Evolutionary conservation across 1,284 basidiomycete genomes (phyloP), one percentile per base, ranked within the genome.

Genomic region (Ceratobasidium sp.): DNA sequence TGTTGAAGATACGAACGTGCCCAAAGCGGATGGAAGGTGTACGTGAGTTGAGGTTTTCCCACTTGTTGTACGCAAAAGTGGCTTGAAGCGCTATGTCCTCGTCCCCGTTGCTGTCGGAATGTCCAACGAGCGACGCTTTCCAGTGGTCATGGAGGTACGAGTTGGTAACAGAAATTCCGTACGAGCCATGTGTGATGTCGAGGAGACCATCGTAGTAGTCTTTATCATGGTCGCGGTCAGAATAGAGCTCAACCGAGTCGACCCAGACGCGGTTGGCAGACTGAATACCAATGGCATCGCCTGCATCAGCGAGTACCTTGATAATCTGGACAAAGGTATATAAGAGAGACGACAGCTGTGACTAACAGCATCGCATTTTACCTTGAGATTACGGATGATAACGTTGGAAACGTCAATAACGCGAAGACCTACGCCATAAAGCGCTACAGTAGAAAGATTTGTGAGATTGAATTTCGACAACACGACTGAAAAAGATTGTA

Each of bases 1-100:
- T 70, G 29, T 70, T 70, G 34, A 70, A 59, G 25, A 70, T 70
- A 19, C 59, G 68, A 1, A n/a, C 68, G 17, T 73, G 51, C 15
- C 74, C 86, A 80, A 86, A 87, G 69, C 81, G 80, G 79, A 81
- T 76, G 4, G 79, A 79, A 2, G 81, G 80, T 7, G 77, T 78
- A 68, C 80, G 81, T 15, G 80, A 80, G 77, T 80, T 79, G 56
- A 81, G 59, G 76, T 65, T 76, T 29, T 76, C 59, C 61, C 64
- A 75, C 34, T 65, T 76, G 56, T 77, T 77, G 34, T 76, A 66
- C 11, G 66, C 73, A 52, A 70, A 76, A 25, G 77, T 77, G 56
- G 76, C 77, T n/a, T 43, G 54, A 25, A 76, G 51, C 22, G 49
- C 64, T 13, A 37, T 49, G 67, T 77, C 77, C 49, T 77, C 77